These are phyloP conservation scores for Aspergillus sparsus DNA, from an alignment of 495 filamentous ascomycete species.

Conservation along the genomic window DNA sequence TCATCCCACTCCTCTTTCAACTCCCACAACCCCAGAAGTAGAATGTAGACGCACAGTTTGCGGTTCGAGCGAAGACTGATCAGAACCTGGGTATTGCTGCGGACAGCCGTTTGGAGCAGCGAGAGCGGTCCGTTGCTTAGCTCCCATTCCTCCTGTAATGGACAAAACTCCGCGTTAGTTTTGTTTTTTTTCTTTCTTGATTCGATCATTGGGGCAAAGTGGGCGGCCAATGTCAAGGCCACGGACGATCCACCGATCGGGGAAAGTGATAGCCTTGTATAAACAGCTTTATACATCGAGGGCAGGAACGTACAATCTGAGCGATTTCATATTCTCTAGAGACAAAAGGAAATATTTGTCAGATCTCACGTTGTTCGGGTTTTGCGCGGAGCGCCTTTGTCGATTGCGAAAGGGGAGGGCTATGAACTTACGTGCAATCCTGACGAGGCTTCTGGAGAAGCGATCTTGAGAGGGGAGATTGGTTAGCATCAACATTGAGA, in stretches of 20 bases:
- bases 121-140: conserved; percentile 84
- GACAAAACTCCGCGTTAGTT: not conserved
- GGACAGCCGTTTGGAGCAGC: conserved; percentile 89
- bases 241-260: no score
- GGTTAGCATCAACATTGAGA: not conserved
- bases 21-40: no score
- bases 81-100: conserved; percentile 83
- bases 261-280: no score
- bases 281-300: not conserved
- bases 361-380: not conserved
- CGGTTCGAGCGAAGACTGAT: conserved; percentile 90
- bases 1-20: no score
- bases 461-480: not conserved
- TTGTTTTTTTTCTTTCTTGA: not conserved
- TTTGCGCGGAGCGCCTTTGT: not conserved
- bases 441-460: conserved; percentile 22
- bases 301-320: conserved; percentile 16
- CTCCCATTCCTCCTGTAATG: conserved; percentile 47
- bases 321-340: conserved; percentile 21
- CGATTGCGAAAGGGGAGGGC: conserved; percentile 2
- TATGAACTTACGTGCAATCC: conserved; percentile 19
- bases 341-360: not conserved
- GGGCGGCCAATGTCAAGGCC: no score
- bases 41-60: conserved; percentile 50
- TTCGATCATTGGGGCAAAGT: not conserved